Conservation (phyloP, 1,284 basidiomycete genomes). For the Ustilago nuda region DNA sequence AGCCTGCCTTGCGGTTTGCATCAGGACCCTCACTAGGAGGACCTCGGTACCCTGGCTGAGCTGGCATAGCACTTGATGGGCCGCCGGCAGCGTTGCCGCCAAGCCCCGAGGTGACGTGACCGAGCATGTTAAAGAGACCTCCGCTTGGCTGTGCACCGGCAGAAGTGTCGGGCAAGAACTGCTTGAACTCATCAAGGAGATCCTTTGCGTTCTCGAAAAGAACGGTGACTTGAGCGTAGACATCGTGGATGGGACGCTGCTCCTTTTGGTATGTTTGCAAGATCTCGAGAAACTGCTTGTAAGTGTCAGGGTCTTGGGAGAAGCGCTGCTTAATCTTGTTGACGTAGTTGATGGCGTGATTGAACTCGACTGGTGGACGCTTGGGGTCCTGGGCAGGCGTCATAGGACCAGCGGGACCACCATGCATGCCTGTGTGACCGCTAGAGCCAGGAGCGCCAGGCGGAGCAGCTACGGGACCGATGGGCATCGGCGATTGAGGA, state of each 20-base stretch:
- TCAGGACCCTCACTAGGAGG: slow-evolving; percentile 61
- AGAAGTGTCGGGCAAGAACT: slow-evolving; percentile 84
- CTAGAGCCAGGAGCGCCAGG: slow-evolving; percentile 24
- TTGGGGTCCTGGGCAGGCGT: slow-evolving; percentile 50
- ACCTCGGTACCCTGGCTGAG: slow-evolving; percentile 48
- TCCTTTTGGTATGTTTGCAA: slow-evolving; percentile 98
- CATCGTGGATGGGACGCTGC: slow-evolving; percentile 86
- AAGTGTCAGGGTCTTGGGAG: slow-evolving; percentile 89
- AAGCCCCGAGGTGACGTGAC: slow-evolving; percentile 67
- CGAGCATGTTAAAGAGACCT: slow-evolving; percentile 70
- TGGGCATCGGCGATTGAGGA: slow-evolving; percentile 47
- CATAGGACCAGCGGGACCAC: slow-evolving; percentile 39
- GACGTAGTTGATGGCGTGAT: slow-evolving; percentile 96
- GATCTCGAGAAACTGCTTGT: slow-evolving; percentile 98
- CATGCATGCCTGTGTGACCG: slow-evolving; percentile 27
- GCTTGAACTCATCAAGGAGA: slow-evolving; percentile 93
- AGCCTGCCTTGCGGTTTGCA: slow-evolving; percentile 73
- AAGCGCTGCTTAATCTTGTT: slow-evolving; percentile 99
- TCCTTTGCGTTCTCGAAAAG: slow-evolving; percentile 94
- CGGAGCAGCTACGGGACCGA: slow-evolving; percentile 42
- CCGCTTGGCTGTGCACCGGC: slow-evolving; percentile 59
- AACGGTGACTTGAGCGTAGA: slow-evolving; percentile 89
- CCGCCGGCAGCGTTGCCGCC: slow-evolving; percentile 31
- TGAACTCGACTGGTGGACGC: slow-evolving; percentile 81
- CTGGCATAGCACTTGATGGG: slow-evolving; percentile 39